Percentiles rank a stretch among this genome's conserved stretches.
Evolutionary conservation across 441 rosid species (phyloP).

Genomic region (Aquilaria agallochum): DNA sequence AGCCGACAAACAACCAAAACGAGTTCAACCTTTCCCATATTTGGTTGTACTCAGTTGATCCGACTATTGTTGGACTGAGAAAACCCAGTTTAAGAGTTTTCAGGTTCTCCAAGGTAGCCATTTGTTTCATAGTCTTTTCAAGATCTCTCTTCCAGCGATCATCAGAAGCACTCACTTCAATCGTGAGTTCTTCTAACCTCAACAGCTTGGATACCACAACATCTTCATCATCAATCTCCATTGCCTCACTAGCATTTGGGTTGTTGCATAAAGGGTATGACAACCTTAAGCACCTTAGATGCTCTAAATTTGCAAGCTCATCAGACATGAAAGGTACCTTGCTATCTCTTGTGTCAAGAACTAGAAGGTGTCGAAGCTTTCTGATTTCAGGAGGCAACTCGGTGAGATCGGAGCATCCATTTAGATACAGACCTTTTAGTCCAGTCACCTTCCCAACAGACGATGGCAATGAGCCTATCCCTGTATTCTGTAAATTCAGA

Average conservation of each 20-base stretch:
- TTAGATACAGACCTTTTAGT: conserved; percentile 30
- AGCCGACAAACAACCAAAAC: conserved; percentile 27
- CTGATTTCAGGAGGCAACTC: conserved; percentile 20
- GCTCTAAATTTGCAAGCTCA: conserved; percentile 17
- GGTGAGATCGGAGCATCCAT: conserved; percentile 18
- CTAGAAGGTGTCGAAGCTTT: conserved; percentile 21
- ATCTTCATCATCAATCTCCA: conserved; percentile 2
- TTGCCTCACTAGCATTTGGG: background rate
- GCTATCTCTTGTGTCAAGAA: conserved; percentile 26
- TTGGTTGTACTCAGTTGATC: background rate
- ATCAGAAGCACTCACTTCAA: conserved; percentile 21
- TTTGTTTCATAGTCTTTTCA: conserved; percentile 15
- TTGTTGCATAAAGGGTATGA: conserved; percentile 13
- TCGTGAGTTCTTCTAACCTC: conserved; percentile 29
- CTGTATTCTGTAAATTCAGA: conserved; percentile 28
- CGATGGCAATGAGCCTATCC: conserved; percentile 21
- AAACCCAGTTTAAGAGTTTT: conserved; percentile 27
- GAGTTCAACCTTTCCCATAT: conserved; percentile 14
- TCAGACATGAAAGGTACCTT: conserved; percentile 15
- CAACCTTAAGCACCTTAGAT: conserved; percentile 27
- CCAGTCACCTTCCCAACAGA: conserved; percentile 6
- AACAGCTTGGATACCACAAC: conserved; percentile 19
- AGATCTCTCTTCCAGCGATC: conserved; percentile 15
- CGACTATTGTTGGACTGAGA: conserved; percentile 15
- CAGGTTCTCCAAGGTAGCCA: conserved; percentile 22